These are phyloP conservation scores for Pythium rishiriense DNA, from an alignment of 352 stramenopile species.

Conservation along the genomic window DNA sequence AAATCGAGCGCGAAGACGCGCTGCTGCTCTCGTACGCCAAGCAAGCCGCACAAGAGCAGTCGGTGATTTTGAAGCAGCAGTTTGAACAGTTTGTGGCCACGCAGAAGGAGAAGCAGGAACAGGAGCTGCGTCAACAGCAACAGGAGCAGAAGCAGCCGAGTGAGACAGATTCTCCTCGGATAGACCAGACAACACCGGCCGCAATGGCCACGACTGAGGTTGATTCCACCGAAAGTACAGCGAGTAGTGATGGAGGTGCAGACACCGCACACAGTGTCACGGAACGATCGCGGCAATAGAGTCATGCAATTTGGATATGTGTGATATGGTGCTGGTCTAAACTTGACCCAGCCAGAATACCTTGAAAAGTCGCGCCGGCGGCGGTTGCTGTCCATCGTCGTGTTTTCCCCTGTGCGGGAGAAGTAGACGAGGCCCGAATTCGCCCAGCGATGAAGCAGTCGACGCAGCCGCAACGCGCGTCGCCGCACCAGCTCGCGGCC, in stretches of 20 bases:
- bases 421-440: no score
- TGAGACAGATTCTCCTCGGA: constrained; percentile 1
- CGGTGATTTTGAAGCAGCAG: constrained; percentile 65
- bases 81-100: constrained; percentile 63
- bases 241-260: background rate
- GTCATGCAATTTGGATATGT: background rate
- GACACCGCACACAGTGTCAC: background rate
- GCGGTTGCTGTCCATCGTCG: no score
- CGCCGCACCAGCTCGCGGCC: constrained; percentile 27
- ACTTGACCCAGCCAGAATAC: background rate
- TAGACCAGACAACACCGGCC: background rate
- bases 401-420: no score
- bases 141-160: background rate
- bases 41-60: constrained; percentile 75
- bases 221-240: no score
- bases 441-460: constrained; percentile 11
- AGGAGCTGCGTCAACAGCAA: constrained; percentile 9
- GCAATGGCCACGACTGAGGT: background rate
- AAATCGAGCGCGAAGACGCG: constrained; percentile 71
- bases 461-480: constrained; percentile 24
- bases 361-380: constrained; percentile 10
- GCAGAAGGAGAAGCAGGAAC: constrained; percentile 59
- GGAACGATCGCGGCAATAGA: constrained; percentile 7
- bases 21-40: constrained; percentile 76
- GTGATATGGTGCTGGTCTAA: background rate